Base-by-base conservation (phyloP, 495 filamentous ascomycete species). In the Hypomontagnella monticulosa region DNA sequence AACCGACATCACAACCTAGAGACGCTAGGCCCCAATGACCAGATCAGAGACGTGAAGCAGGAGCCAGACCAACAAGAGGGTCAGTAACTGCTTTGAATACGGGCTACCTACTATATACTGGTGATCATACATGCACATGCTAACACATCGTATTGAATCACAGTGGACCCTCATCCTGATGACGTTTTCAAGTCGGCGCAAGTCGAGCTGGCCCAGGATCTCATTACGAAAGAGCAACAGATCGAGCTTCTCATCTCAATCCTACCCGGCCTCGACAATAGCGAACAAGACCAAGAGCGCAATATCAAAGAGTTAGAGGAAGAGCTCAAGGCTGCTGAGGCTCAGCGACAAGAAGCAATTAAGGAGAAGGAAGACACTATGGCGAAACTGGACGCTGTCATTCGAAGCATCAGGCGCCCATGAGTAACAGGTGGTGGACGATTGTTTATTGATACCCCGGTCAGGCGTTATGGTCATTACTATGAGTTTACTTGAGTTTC, bases 181-280 rank as follows among this genome's bases (percentile, higher is more conserved):
- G 81, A 86, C 37, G 80, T 82, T 11, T 96, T 96, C 75, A 81
- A 82, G 37, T 83, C 83, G 7, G 86, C 89, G 8, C 88, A 96
- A 72, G 76, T 85, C 33, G 93, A 99, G 73, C 82, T 99, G 15
- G 91, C 93, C 14, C 87, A 88, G 11, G 94, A 97, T 70, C 81
- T 99, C 0, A 89, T 99, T 50, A 77, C 91, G 56, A 93, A 97
- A 76, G 91, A 94, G 66, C 92, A 97, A 80, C 93, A 97, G 84
- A 95, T 98, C 67, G 95, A 99, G 78, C 81, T 86, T 19, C 76
- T 99, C 55, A 92, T 97, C 62, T 88, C 85, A 2, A 83, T 84
- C 12, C 78, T 99, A n/a, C 95, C 95, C 0, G 95, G 95, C 0
- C 85, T 97, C 44, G 91, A 91, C 14, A 89, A 88, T 41, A 94